Evolutionary conservation across 805 yeast genomes (phyloP).

Genomic region (Teunomyces tritomae): DNA sequence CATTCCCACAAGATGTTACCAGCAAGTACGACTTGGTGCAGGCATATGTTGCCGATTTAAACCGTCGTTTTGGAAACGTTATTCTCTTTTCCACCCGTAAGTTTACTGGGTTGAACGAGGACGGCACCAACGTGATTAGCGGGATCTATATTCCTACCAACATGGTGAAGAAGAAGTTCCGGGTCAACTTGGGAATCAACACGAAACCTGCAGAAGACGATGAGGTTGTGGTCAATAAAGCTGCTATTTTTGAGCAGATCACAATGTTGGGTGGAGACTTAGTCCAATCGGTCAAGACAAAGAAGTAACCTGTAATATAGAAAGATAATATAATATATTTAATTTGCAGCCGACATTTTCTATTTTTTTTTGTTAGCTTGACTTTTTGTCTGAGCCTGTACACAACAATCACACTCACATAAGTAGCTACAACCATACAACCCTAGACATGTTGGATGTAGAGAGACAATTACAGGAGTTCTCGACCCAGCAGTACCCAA

Average conservation of each 20-base stretch:
- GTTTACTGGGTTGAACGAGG: constrained; percentile 51
- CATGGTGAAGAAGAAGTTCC: constrained; percentile 61
- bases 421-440: background rate
- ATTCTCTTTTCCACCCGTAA: constrained; percentile 66
- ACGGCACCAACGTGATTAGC: constrained; percentile 64
- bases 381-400: background rate
- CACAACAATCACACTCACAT: background rate
- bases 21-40: constrained; percentile 59
- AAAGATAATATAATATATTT: constrained; percentile 2
- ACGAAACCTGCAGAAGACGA: constrained; percentile 57
- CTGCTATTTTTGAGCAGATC: constrained; percentile 73
- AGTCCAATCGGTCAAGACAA: constrained; percentile 37
- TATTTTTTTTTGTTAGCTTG: background rate
- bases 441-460: background rate
- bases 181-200: constrained; percentile 75
- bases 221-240: constrained; percentile 63
- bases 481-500: constrained; percentile 28
- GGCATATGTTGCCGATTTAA: constrained; percentile 59
- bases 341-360: background rate
- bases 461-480: constrained; percentile 26
- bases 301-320: constrained; percentile 14
- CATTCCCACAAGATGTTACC: constrained; percentile 46
- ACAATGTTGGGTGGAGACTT: constrained; percentile 66
- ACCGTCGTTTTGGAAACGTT: constrained; percentile 59
- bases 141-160: constrained; percentile 78